phyloP scores from a whole-genome alignment of 495 filamentous ascomycete genomes.

The Talaromyces stipitatus region DNA sequence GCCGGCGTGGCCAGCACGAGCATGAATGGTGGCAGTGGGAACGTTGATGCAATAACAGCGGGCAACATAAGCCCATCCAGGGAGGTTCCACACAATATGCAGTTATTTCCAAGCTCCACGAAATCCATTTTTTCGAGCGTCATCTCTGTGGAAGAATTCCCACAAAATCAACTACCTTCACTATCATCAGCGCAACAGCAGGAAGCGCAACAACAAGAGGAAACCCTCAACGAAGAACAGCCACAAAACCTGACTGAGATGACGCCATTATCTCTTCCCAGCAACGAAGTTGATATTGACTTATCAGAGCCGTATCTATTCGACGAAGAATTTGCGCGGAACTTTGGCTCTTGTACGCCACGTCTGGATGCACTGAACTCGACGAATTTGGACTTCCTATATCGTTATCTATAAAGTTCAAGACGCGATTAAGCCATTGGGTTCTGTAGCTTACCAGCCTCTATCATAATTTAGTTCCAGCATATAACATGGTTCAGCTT shows the following conservation, averaged over 20 bases:
- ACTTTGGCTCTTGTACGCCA: constrained; percentile 19
- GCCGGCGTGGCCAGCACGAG: constrained; percentile 7
- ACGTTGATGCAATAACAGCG: not conserved
- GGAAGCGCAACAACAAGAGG: not conserved
- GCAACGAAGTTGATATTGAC: constrained; percentile 16
- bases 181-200: not conserved
- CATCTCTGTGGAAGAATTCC: not conserved
- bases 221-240: not conserved
- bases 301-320: constrained; percentile 32
- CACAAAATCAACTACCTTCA: not conserved
- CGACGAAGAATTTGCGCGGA: constrained; percentile 27
- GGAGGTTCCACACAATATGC: constrained; percentile 15
- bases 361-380: constrained; percentile 28
- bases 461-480: not conserved
- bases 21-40: not conserved
- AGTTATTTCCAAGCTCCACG: not conserved
- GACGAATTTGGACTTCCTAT: constrained; percentile 33
- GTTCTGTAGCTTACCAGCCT: not conserved
- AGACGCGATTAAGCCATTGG: not conserved
- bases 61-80: constrained; percentile 1
- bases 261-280: constrained; percentile 1
- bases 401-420: constrained; percentile 24
- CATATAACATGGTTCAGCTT: not conserved
- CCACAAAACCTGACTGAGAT: not conserved
- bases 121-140: not conserved